Evolutionary conservation across 805 yeast species (phyloP).

Genomic region (Pichia membranifaciens): DNA sequence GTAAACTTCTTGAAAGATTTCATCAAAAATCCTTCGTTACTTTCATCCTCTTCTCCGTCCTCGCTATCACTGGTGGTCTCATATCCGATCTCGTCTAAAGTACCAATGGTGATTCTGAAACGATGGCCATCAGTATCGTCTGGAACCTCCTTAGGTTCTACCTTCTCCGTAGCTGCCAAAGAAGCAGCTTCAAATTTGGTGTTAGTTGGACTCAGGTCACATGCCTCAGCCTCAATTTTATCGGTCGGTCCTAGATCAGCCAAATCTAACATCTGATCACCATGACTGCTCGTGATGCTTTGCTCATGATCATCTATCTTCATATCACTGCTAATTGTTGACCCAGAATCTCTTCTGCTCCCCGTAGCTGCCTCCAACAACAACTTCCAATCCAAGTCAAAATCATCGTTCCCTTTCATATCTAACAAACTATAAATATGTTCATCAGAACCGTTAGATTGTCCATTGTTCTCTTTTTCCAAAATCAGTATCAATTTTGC

Average conservation of each 20-base stretch:
- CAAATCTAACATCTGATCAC: neutral
- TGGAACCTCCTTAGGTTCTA: neutral
- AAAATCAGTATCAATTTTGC: slow-evolving; percentile 5
- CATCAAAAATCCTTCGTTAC: neutral
- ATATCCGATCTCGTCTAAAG: slow-evolving; percentile 13
- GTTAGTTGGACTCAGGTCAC: slow-evolving; percentile 1
- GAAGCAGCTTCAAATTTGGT: neutral
- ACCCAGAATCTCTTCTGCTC: slow-evolving; percentile 14
- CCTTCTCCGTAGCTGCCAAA: too few species aligned
- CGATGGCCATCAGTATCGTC: neutral
- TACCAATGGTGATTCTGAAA: slow-evolving; percentile 5
- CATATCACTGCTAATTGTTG: slow-evolving; percentile 10
- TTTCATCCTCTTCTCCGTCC: slow-evolving; percentile 9
- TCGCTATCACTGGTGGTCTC: slow-evolving; percentile 10
- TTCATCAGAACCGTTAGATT: neutral
- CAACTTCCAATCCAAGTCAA: slow-evolving; percentile 12
- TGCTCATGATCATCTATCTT: neutral
- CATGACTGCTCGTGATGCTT: neutral
- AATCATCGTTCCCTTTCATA: slow-evolving; percentile 11
- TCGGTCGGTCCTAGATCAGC: slow-evolving; percentile 2
- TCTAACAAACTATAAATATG: slow-evolving; percentile 5
- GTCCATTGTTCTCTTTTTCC: neutral
- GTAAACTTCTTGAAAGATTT: slow-evolving; percentile 5
- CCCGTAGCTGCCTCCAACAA: slow-evolving; percentile 9
- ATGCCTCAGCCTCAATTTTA: neutral